Conservation (phyloP, 164 flowering plant genomes). For the Euptelea pleiosperma region DNA sequence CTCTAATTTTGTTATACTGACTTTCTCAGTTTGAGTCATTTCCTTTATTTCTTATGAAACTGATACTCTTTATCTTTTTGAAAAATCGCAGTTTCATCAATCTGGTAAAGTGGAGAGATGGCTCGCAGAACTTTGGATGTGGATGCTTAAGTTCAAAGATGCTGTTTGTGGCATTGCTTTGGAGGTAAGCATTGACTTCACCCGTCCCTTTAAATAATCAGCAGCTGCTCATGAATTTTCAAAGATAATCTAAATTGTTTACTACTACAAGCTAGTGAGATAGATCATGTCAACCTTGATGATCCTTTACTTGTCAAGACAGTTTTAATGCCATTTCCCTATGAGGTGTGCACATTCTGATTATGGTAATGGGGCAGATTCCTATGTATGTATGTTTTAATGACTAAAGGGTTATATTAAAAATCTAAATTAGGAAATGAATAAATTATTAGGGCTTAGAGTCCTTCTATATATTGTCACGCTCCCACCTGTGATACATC, state of each 20-base stretch:
- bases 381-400: no score
- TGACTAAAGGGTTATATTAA: no score
- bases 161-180: constrained; percentile 47
- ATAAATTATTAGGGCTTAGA: no score
- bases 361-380: no score
- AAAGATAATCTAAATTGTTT: not conserved
- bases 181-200: constrained; percentile 45
- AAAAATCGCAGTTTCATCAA: constrained; percentile 51
- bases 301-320: not conserved
- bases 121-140: constrained; percentile 79
- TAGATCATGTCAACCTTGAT: not conserved
- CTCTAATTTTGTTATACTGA: not conserved
- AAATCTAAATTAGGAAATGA: no score
- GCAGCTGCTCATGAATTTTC: not conserved
- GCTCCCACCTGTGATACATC: no score
- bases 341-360: no score
- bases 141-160: constrained; percentile 83
- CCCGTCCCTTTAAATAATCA: constrained; percentile 5
- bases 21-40: not conserved
- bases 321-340: no score
- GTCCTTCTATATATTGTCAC: no score
- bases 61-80: constrained; percentile 6
- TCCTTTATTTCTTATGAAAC: not conserved
- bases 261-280: not conserved
- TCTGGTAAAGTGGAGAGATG: constrained; percentile 77